phyloP scores from a whole-genome alignment of 1,284 basidiomycete genomes.

The Pterulicium gracile region DNA sequence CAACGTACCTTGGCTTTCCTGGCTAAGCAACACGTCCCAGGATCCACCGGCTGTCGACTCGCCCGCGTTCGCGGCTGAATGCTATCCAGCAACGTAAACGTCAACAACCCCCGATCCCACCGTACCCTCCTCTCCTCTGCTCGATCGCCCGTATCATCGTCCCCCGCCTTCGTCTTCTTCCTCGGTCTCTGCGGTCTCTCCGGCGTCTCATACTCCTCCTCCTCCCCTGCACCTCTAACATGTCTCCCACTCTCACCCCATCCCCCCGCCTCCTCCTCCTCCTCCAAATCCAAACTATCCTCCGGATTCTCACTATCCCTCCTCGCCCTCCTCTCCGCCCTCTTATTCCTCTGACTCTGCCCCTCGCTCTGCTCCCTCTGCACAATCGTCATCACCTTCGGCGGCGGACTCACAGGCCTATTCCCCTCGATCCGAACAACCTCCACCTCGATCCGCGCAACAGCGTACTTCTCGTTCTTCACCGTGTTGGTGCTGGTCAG shows the following conservation, averaged over 20 bases:
- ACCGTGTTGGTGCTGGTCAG: slow-evolving; percentile 61
- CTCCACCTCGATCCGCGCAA: slow-evolving; percentile 47
- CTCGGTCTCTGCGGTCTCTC: slow-evolving; percentile 20
- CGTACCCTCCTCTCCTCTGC: slow-evolving; percentile 50
- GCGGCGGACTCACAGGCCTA: slow-evolving; percentile 69
- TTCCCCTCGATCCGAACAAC: slow-evolving; percentile 60
- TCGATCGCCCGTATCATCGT: slow-evolving; percentile 16
- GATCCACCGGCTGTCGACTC: slow-evolving; percentile 26
- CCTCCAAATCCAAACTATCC: slow-evolving; percentile 17
- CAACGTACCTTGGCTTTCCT: slow-evolving; percentile 47
- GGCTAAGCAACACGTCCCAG: slow-evolving; percentile 56
- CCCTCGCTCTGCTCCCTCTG: slow-evolving; percentile 68
- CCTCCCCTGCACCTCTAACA: slow-evolving; percentile 63
- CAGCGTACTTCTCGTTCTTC: slow-evolving; percentile 55
- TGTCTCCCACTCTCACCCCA: slow-evolving; percentile 28
- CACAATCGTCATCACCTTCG: slow-evolving; percentile 59
- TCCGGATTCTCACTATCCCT: slow-evolving; percentile 29
- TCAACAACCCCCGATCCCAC: slow-evolving; percentile 68
- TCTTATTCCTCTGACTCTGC: slow-evolving; percentile 43
- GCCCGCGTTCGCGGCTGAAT: slow-evolving; percentile 37
- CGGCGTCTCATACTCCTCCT: slow-evolving; percentile 70
- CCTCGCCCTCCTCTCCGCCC: slow-evolving; percentile 55
- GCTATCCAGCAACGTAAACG: slow-evolving; percentile 49
- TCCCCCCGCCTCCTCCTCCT: slow-evolving; percentile 17
- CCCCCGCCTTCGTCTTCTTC: slow-evolving; percentile 26